These are phyloP conservation scores for Coccomyxa subellipsoidea DNA, from an alignment of 163 green algal genomes.

Conservation along the genomic window DNA sequence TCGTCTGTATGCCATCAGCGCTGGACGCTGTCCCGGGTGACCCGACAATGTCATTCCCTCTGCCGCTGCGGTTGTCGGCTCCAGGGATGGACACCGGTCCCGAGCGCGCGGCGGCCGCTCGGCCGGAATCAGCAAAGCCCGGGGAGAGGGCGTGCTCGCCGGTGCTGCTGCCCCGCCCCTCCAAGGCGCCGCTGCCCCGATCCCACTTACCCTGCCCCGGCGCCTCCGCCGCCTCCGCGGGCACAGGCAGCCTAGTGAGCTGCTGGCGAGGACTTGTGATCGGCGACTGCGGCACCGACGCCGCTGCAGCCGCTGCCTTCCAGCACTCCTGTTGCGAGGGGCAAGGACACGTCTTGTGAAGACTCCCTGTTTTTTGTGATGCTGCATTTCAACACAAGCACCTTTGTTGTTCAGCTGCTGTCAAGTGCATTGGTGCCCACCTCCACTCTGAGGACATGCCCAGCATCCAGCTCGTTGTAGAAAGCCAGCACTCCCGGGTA, in stretches of 20 bases:
- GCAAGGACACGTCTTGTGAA: too few species aligned
- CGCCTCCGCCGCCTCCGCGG: too few species aligned
- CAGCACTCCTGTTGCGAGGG: background rate
- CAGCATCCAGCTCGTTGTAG: constrained; percentile 54
- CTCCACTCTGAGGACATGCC: constrained; percentile 26
- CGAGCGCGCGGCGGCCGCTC: background rate
- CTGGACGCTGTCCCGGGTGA: background rate
- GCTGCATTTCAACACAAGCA: background rate
- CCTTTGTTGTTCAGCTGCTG: background rate
- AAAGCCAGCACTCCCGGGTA: constrained; percentile 59
- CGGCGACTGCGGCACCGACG: background rate
- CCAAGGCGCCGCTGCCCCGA: background rate
- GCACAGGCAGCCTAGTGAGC: background rate
- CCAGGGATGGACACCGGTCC: background rate
- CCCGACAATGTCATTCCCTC: background rate
- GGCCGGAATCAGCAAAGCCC: background rate
- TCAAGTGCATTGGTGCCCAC: background rate
- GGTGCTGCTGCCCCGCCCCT: background rate
- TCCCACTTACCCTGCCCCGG: background rate
- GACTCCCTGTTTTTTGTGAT: too few species aligned
- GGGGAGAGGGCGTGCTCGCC: background rate
- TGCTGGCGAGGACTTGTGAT: background rate
- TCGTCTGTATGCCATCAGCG: background rate
- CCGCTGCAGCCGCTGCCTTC: background rate
- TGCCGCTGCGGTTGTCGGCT: background rate